A percentile compares a stretch with the other conserved stretches of the same genome.
These are phyloP conservation scores for Pulicaria dysenterica DNA, from an alignment of 129 eudicot species.

Conservation along the genomic window DNA sequence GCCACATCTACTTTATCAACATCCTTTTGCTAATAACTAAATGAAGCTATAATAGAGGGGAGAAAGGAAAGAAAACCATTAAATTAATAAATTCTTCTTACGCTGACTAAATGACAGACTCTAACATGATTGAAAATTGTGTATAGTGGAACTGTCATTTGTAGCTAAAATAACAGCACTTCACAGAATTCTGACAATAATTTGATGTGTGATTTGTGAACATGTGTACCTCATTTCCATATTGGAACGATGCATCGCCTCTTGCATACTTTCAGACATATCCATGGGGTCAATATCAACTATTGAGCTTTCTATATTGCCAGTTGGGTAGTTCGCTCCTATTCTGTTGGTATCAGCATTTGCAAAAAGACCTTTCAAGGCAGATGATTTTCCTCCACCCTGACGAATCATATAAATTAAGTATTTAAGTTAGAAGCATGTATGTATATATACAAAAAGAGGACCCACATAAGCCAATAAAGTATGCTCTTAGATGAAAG, in stretches of 20 bases:
- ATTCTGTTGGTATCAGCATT: slow-evolving; percentile 62
- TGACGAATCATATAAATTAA: slow-evolving; percentile 28
- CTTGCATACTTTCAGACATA: slow-evolving; percentile 97
- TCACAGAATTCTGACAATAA: background rate
- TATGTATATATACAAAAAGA: slow-evolving; percentile 2
- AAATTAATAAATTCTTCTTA: background rate
- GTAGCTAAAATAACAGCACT: background rate
- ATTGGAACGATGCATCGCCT: slow-evolving; percentile 96
- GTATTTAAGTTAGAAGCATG: slow-evolving; percentile 9
- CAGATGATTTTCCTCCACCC: slow-evolving; percentile 66
- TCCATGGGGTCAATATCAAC: slow-evolving; percentile 91
- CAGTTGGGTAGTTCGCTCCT: slow-evolving; percentile 45
- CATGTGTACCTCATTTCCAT: slow-evolving; percentile 87
- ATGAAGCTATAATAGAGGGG: background rate
- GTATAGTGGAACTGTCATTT: background rate
- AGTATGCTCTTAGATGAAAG: background rate
- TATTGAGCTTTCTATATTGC: slow-evolving; percentile 46
- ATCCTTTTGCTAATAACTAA: background rate
- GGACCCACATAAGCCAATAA: slow-evolving; percentile 22
- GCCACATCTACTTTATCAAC: background rate
- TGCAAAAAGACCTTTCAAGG: slow-evolving; percentile 71
- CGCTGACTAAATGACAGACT: background rate
- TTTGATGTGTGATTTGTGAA: slow-evolving; percentile 22
- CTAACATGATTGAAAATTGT: background rate
- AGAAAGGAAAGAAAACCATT: background rate